Evolutionary conservation across 108 stramenopile species (phyloP).

Genomic region (Cylindrotheca closterium): DNA sequence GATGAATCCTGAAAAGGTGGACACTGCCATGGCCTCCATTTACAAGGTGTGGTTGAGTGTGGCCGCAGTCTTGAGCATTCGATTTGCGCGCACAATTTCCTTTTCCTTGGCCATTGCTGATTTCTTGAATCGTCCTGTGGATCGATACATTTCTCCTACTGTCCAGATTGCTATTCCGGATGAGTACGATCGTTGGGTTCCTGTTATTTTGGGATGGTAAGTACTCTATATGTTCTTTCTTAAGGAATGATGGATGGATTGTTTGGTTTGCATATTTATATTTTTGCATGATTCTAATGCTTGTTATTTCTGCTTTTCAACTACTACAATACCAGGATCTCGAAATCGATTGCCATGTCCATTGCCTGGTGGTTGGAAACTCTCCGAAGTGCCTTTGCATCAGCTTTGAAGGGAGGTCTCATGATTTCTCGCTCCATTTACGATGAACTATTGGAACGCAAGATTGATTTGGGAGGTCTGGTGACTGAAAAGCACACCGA

Average conservation of each 20-base stretch:
- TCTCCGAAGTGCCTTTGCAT: constrained; percentile 84
- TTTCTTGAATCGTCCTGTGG: constrained; percentile 62
- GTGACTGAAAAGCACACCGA: constrained; percentile 63
- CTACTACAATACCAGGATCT: constrained; percentile 36
- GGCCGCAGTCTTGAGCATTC: constrained; percentile 84
- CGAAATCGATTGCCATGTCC: constrained; percentile 78
- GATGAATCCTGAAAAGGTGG: constrained; percentile 86
- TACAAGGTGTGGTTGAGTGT: constrained; percentile 89
- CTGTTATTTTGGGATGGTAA: constrained; percentile 60
- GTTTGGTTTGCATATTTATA: neutral
- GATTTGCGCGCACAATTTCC: constrained; percentile 87
- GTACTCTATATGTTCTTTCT: constrained; percentile 8
- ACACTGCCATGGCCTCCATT: constrained; percentile 56
- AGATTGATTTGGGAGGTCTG: constrained; percentile 45
- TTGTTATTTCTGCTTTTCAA: neutral
- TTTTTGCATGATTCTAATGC: neutral
- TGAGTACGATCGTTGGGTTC: constrained; percentile 88
- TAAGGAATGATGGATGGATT: neutral
- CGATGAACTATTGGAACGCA: constrained; percentile 30
- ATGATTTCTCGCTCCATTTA: constrained; percentile 83
- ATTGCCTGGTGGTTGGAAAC: constrained; percentile 92
- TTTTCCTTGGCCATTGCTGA: constrained; percentile 84
- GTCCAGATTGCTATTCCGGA: constrained; percentile 59
- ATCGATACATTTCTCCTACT: constrained; percentile 68
- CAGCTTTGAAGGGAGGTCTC: constrained; percentile 85